Evolutionary conservation across 2,329 filamentous ascomycete genomes (phyloP), one percentile per base, ranked within the genome.

Genomic region (Xylaria sp.): DNA sequence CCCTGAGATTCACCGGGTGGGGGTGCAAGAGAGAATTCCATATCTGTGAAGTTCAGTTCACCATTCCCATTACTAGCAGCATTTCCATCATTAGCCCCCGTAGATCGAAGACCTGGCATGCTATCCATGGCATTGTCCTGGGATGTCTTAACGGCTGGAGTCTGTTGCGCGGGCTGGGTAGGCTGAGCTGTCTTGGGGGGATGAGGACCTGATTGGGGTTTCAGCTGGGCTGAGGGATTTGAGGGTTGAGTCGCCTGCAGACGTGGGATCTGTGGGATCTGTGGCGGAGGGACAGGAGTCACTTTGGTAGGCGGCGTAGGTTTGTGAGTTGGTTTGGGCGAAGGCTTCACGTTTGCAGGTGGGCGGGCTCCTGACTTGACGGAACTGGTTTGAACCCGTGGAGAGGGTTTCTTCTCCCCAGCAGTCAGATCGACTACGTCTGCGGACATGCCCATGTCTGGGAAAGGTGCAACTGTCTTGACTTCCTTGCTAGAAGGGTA

Each of bases 11-110:
- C 77, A 65, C 77, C 77, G 58, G 77, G 79, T 9, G 81, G 70
- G 0, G 85, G 83, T 1, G 84, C 86, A 4, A 88, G 79, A 0
- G 84, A 83, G 71, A 88, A 88, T 42, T 85, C 82, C 85, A 88
- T 88, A 70, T 88, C 81, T 15, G 86, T 88, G 72, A 88, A 88
- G 69, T 83, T 83, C 7, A 84, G 79, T 60, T 83, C 82, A n/a
- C 81, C 76, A 56, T 79, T 76, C 20, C 72, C 73, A 31, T 40
- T 40, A 53, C 67, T 63, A 23, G 69, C 49, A 44, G 60, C 71
- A 40, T 67, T 56, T 11, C 70, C 71, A 33, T 66, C 70, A 44
- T 54, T 65, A 4, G 56, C n/a, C 2, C 62, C 59, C 46, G 71
- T 69, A 10, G 69, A 42, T 26, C 71, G 67, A 56, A 72, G 53